Evolutionary conservation across 495 filamentous ascomycete genomes (phyloP), one percentile per base, ranked within the genome.

Genomic region (Podospora conica): DNA sequence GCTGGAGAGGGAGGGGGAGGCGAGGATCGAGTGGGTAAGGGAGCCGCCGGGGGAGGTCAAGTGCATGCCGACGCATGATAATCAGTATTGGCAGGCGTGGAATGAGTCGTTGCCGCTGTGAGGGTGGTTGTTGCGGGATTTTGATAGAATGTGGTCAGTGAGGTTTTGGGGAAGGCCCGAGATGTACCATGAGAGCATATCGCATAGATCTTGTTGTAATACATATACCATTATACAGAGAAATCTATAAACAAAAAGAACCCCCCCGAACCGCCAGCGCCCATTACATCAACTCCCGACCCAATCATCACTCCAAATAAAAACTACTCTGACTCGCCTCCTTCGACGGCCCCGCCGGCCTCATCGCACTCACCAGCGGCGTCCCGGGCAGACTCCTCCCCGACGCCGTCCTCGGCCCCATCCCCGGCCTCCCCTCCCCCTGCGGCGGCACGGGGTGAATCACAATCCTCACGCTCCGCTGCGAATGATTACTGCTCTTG

Each of bases 11-110:
- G 33, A 12, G 8, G 22, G 12, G 31, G 55, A 25, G 5, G 61
- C 9, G 28, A 55, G 21, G 21, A 58, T 48, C 20, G 55, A 64
- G 55, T 64, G 62, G 54, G 24, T 6, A 66, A 22, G 57, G 15
- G 60, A 65, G 12, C 71, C 73, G 53, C 73, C 73, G 1, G 66
- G 69, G 24, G 63, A 48, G 58, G 66, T 74, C 40, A 72, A 69
- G 53, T 75, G 71, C 40, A 72, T 71, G 23, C 65, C 69, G 12
- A 29, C 18, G 11, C 74, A 64, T 23, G 58, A 55, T 1, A 54
- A 65, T 3, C 74, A 76, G 66, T 64, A 28, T 22, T 76, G 70
- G 66, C 24, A 64, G 67, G 24, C 62, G 1, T 76, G 74, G 74
- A 70, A 76, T 55, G 55, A 70, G 69, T 31, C 61, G 40, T 18